phyloP scores from a whole-genome alignment of 495 filamentous ascomycete species.

The Stereocaulon alpinum region DNA sequence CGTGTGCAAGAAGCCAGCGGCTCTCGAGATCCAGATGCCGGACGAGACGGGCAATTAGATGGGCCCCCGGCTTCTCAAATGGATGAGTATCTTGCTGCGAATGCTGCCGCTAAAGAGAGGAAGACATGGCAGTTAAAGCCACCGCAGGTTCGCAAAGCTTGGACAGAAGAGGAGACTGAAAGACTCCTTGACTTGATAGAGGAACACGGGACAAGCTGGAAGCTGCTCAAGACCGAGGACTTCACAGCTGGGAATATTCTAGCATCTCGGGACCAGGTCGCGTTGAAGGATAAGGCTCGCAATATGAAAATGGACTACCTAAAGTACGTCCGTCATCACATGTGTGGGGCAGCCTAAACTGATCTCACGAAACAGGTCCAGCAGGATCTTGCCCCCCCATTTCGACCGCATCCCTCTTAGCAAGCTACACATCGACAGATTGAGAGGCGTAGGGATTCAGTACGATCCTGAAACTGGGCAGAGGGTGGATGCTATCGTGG shows the following conservation, averaged over 20 bases:
- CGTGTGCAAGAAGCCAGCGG: slow-evolving; percentile 1
- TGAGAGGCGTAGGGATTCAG: slow-evolving; percentile 8
- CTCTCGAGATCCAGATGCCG: not conserved
- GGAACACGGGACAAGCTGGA: slow-evolving; percentile 42
- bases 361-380: slow-evolving; percentile 9
- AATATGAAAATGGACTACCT: slow-evolving; percentile 51
- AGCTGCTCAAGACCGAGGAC: slow-evolving; percentile 33
- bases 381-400: slow-evolving; percentile 14
- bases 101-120: slow-evolving; percentile 13
- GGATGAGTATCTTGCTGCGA: slow-evolving; percentile 11
- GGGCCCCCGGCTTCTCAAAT: slow-evolving; percentile 6
- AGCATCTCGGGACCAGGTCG: slow-evolving; percentile 45
- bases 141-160: slow-evolving; percentile 38
- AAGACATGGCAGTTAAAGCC: slow-evolving; percentile 7
- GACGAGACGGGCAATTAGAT: slow-evolving; percentile 2
- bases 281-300: slow-evolving; percentile 57
- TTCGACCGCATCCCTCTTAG: slow-evolving; percentile 20
- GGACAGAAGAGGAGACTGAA: slow-evolving; percentile 38
- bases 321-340: slow-evolving; percentile 34
- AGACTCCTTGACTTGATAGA: slow-evolving; percentile 42
- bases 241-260: slow-evolving; percentile 27
- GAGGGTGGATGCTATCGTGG: slow-evolving; percentile 13
- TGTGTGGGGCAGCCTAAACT: not conserved
- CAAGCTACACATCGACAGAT: slow-evolving; percentile 14
- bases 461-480: slow-evolving; percentile 19